Evolutionary conservation across 2,329 filamentous ascomycete genomes (phyloP).

Genomic region (Aspergillus felis): DNA sequence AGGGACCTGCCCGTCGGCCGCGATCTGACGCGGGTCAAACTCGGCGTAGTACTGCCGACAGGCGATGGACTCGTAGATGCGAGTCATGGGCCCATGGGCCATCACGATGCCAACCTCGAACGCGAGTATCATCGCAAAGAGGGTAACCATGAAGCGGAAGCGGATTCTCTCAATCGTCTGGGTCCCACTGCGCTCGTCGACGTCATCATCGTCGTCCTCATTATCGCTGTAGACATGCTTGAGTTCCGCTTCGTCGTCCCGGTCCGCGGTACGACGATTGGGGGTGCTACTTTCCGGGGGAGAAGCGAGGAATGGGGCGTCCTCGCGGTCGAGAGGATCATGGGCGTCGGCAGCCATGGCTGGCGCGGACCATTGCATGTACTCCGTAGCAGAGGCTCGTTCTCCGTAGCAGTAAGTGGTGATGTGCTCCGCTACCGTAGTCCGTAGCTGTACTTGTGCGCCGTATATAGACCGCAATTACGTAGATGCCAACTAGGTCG

Average conservation of each 20-base stretch:
- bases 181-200: constrained; percentile 7
- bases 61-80: constrained; percentile 48
- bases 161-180: constrained; percentile 22
- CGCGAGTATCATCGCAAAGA: constrained; percentile 41
- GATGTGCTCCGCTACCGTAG: background rate
- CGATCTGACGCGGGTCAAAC: constrained; percentile 43
- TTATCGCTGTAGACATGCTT: background rate
- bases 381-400: background rate
- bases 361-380: background rate
- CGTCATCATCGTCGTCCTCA: constrained; percentile 1
- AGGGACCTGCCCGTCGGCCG: constrained; percentile 38
- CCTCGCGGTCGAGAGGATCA: constrained; percentile 26
- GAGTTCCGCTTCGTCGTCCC: constrained; percentile 1
- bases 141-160: constrained; percentile 36
- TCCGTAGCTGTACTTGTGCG: background rate
- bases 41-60: constrained; percentile 44
- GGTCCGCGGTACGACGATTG: background rate
- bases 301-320: constrained; percentile 29
- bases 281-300: constrained; percentile 4
- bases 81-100: constrained; percentile 43
- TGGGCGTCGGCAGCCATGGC: constrained; percentile 21
- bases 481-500: background rate
- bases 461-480: background rate
- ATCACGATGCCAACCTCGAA: constrained; percentile 46
- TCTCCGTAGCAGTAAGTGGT: background rate